Evolutionary conservation across 2,329 filamentous ascomycete genomes (phyloP).

Genomic region (Ophiocordyceps camponoti-leonardi): DNA sequence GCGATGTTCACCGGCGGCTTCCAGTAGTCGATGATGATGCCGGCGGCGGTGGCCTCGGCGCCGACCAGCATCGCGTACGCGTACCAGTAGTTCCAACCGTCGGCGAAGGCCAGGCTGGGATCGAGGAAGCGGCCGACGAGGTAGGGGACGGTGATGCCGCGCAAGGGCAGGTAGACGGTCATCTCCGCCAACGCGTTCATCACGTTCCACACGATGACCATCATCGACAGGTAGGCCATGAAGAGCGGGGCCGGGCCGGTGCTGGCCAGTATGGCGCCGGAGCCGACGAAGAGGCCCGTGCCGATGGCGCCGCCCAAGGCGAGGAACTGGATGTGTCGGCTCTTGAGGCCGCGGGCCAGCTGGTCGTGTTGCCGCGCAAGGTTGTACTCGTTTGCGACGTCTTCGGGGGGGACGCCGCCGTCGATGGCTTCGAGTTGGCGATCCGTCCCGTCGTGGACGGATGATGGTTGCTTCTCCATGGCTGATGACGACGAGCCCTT

Average conservation of each 20-base stretch:
- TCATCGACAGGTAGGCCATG: conserved; percentile 47
- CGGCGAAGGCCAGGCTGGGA: conserved; percentile 35
- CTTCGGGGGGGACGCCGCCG: conserved; percentile 7
- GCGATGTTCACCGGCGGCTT: conserved; percentile 29
- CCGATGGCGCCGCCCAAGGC: conserved; percentile 41
- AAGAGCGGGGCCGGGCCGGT: conserved; percentile 50
- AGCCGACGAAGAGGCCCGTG: conserved; percentile 47
- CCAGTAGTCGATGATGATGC: conserved; percentile 45
- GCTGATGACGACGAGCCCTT: background rate
- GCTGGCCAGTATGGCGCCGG: conserved; percentile 34
- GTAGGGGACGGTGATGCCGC: conserved; percentile 39
- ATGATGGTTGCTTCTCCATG: background rate
- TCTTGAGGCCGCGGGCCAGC: conserved; percentile 39
- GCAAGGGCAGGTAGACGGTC: conserved; percentile 35
- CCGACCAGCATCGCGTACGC: conserved; percentile 40
- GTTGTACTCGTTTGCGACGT: conserved; percentile 15
- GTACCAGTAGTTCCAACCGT: conserved; percentile 47
- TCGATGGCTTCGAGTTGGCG: conserved; percentile 10
- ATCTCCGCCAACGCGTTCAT: conserved; percentile 40
- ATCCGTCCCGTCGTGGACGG: background rate
- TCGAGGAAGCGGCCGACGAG: conserved; percentile 38
- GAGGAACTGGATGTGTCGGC: conserved; percentile 42
- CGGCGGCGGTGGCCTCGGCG: conserved; percentile 39
- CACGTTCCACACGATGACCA: conserved; percentile 32
- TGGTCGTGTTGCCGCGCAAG: conserved; percentile 23